Evolutionary conservation across 495 filamentous ascomycete species (phyloP).

Genomic region (Hypoxylon fragiforme): DNA sequence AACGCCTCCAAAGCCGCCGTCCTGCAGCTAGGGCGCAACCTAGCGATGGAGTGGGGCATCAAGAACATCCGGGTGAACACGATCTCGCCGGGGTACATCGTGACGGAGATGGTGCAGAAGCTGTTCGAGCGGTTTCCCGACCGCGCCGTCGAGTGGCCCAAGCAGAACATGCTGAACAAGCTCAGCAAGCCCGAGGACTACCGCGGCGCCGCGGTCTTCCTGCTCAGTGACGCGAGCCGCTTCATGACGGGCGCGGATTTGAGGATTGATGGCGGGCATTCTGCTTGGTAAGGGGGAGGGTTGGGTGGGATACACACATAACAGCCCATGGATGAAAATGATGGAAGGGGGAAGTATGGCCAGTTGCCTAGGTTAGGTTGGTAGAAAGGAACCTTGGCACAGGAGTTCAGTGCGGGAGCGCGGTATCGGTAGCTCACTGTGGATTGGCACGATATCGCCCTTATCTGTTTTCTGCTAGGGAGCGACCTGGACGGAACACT

Average conservation of each 20-base stretch:
- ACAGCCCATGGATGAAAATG: not conserved
- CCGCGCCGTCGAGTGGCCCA: conserved; percentile 74
- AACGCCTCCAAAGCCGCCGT: conserved; percentile 91
- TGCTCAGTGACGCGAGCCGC: conserved; percentile 81
- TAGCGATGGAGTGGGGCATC: conserved; percentile 85
- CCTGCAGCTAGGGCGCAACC: conserved; percentile 78
- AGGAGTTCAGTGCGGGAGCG: conserved; percentile 1
- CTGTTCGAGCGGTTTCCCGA: conserved; percentile 78
- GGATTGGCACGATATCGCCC: conserved; percentile 11
- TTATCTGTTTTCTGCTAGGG: conserved; percentile 2
- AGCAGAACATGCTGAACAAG: conserved; percentile 84
- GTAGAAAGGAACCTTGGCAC: too few species aligned
- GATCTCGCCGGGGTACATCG: conserved; percentile 91
- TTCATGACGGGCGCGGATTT: conserved; percentile 86
- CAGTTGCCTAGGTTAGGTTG: too few species aligned
- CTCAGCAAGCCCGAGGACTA: conserved; percentile 83
- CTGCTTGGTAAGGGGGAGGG: conserved; percentile 63
- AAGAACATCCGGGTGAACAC: conserved; percentile 94
- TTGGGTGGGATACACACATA: too few species aligned
- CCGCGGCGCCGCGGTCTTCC: conserved; percentile 76
- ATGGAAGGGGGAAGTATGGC: not conserved
- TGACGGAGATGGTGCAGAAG: conserved; percentile 85
- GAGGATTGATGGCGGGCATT: conserved; percentile 80
- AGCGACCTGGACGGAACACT: conserved; percentile 1
- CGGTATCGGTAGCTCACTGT: not conserved